Evolutionary conservation across 164 flowering plant species (phyloP), one percentile per base, ranked within the genome.

Genomic region (Stephania cephalantha): DNA sequence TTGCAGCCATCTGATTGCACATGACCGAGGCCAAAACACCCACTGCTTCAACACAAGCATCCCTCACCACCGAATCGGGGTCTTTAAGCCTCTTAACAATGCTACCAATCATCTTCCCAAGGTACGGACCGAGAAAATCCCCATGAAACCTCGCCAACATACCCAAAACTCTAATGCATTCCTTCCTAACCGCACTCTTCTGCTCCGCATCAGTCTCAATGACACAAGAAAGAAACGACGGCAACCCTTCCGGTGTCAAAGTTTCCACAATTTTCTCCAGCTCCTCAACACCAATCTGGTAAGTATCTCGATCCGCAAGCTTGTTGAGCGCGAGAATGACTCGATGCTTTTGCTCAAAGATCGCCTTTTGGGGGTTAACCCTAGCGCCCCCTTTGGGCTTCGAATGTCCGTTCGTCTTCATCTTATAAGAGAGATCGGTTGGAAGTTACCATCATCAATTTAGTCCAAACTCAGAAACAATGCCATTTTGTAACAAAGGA

Each of bases 71-170:
- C 5, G 97, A 83, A 73, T 93, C 97, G 4, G 90, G 82, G 76
- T 95, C 99, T 83, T 88, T 93, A 66, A 95, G 89, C 73, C 97
- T 83, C 79, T 87, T 93, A 35, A 91, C 91, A 77, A 95, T 85
- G 81, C 89, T 85, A 50, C 82, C 77, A 7, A 93, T 83, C 82
- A 95, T 89, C 82, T 88, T 95, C 30, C 75, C 85, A 20, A 95
- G 80, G 75, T 95, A 83, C 4, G 90, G 86, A 1, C 80, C 85
- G 45, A 89, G 64, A 74, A 85, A 83, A 69, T 72, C 85, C 58
- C 82, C 85, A 65, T 92, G 95, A 69, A 85, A 78, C 58, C 78
- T 84, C 6, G 83, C 91, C 66, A 95, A 25, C 6, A 84, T 75
- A 52, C 89, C 97, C 90, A 93, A 85, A 75, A 91, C 73, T 78